Conservation (phyloP, 1,139 yeast genomes). For the Suhomyces bribrorum region DNA sequence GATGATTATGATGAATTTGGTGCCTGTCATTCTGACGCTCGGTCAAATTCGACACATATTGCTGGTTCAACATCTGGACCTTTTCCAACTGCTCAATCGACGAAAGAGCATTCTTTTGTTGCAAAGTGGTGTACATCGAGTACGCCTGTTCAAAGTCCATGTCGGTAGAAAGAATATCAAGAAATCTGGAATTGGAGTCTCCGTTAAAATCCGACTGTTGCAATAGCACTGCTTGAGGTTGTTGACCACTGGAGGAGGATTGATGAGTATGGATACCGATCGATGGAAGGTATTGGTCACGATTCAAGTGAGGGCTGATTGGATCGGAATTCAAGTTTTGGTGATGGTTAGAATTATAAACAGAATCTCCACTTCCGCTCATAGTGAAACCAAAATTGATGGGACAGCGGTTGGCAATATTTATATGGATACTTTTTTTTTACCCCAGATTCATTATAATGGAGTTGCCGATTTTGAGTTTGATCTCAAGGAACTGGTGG, state of each 20-base stretch:
- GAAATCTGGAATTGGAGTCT: slow-evolving; percentile 9
- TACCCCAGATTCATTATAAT: slow-evolving; percentile 13
- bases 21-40: slow-evolving; percentile 2
- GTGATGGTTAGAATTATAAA: neutral
- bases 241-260: neutral
- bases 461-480: slow-evolving; percentile 1
- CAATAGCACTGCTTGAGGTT: neutral
- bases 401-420: slow-evolving; percentile 8
- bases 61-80: slow-evolving; percentile 38
- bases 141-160: slow-evolving; percentile 54
- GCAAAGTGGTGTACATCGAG: slow-evolving; percentile 41
- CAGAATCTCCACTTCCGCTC: slow-evolving; percentile 6
- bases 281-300: too few relatives aligned
- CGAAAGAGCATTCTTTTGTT: slow-evolving; percentile 39
- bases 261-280: neutral
- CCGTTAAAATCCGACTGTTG: neutral
- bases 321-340: neutral
- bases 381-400: slow-evolving; percentile 3
- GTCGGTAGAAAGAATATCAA: slow-evolving; percentile 27
- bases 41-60: slow-evolving; percentile 18
- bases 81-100: slow-evolving; percentile 43
- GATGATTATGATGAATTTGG: neutral
- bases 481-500: slow-evolving; percentile 7
- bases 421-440: slow-evolving; percentile 6
- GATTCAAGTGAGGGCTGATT: too few relatives aligned